Base-by-base conservation (phyloP, 2,329 filamentous ascomycete species). In the Trichoderma oligosporum region DNA sequence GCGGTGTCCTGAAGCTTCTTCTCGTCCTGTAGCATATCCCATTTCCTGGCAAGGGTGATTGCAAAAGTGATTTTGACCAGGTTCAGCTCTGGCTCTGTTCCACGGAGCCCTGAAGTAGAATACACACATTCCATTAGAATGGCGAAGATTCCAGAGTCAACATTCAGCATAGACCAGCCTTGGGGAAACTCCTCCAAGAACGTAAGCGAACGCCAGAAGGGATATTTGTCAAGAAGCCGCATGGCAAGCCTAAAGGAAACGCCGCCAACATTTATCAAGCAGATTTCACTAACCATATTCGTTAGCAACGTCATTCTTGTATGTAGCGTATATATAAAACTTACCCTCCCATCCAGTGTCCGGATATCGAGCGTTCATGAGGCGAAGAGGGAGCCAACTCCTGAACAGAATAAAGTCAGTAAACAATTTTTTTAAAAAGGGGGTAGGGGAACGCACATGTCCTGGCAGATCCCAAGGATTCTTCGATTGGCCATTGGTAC, bases 51-150 rank as follows among this genome's bases (percentile, higher is more conserved):
- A 20, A 64, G 59, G 2, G 33, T 31, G 2, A 63, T 39, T 4
- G 65, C 54, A 12, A 41, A 24, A n/a, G 63, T 27, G 12, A 70
- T 48, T 16, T 65, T 58, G 7, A 62, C 59, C 7, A 70, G 62
- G 27, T 62, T 68, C 4, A 68, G 29, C 0, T 59, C 60, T 2
- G 35, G 35, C 35, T 69, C 67, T 2, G 54, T 57, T 7, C 65
- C 63, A 3, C 62, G 8, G 1, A 70, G 55, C 4, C 61, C 64
- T 1, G 44, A 57, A 1, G 58, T 16, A 2, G 63, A 61, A 31
- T 60, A 6, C 5, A 60, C 52, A 12, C 60, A 47, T 31, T 63
- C 58, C 2, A 66, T 54, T 4, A 70, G 55, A 22, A 69, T 42
- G n/a, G 52, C 38, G 16, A 68, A 63, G 16, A 67, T 45, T 4